phyloP scores from a whole-genome alignment of 2,329 filamentous ascomycete genomes.

The Apiospora koreana region DNA sequence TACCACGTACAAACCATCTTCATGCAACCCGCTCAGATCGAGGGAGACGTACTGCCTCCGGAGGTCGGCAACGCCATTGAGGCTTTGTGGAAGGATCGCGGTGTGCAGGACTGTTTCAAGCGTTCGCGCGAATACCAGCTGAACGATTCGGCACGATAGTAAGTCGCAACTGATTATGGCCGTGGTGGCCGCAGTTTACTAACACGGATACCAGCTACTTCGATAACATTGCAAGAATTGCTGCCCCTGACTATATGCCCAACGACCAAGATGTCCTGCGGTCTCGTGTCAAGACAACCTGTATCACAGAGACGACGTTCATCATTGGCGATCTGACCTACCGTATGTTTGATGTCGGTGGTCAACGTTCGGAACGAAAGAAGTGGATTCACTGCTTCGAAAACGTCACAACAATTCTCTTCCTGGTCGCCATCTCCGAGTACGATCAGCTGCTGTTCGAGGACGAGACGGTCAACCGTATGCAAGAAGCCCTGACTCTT shows the following conservation, averaged over 20 bases:
- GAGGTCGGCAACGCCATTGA: constrained; percentile 94
- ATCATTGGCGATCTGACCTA: constrained; percentile 94
- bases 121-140: constrained; percentile 93
- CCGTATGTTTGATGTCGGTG: constrained; percentile 97
- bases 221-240: constrained; percentile 89
- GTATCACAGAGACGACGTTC: constrained; percentile 96
- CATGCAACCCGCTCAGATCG: constrained; percentile 96
- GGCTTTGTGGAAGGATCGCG: constrained; percentile 88
- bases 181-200: constrained; percentile 24
- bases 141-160: constrained; percentile 97
- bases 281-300: constrained; percentile 95
- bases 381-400: constrained; percentile 99
- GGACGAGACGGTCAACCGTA: constrained; percentile 94
- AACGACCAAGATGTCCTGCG: constrained; percentile 94
- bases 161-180: constrained; percentile 40
- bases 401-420: constrained; percentile 95
- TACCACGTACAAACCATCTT: constrained; percentile 98
- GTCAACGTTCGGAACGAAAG: constrained; percentile 93
- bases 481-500: constrained; percentile 84
- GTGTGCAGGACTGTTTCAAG: constrained; percentile 94
- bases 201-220: constrained; percentile 72
- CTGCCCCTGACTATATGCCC: constrained; percentile 88
- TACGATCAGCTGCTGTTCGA: constrained; percentile 96
- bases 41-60: constrained; percentile 90
- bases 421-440: constrained; percentile 94